phyloP scores from a whole-genome alignment of 495 filamentous ascomycete genomes.

The Aspergillus egyptiacus region DNA sequence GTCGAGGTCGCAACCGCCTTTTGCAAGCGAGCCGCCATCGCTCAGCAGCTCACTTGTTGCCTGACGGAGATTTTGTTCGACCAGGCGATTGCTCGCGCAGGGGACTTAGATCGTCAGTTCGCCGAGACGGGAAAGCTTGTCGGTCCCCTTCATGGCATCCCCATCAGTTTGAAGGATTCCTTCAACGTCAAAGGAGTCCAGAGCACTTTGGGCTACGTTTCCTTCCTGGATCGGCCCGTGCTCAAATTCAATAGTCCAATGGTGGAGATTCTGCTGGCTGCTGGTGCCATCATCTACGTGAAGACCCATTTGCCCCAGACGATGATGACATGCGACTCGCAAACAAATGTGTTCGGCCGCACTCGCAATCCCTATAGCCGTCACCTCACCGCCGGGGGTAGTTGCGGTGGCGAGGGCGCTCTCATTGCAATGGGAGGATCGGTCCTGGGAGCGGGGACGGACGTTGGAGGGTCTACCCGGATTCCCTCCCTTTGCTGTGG shows the following conservation, averaged over 20 bases:
- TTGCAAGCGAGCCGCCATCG: slow-evolving; percentile 46
- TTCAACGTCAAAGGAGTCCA: slow-evolving; percentile 47
- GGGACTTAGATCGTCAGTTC: slow-evolving; percentile 31
- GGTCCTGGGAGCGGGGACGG: slow-evolving; percentile 57
- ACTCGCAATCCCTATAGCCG: slow-evolving; percentile 51
- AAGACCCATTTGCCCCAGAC: slow-evolving; percentile 57
- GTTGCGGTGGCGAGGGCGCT: slow-evolving; percentile 59
- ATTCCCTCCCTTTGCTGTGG: slow-evolving; percentile 57
- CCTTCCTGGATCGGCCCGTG: slow-evolving; percentile 48
- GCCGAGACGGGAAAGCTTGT: slow-evolving; percentile 30
- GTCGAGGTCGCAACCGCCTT: slow-evolving; percentile 50
- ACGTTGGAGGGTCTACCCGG: slow-evolving; percentile 59
- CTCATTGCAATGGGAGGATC: slow-evolving; percentile 52
- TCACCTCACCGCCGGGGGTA: slow-evolving; percentile 49
- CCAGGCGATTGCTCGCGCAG: slow-evolving; percentile 27
- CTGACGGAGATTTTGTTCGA: slow-evolving; percentile 54
- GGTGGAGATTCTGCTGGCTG: slow-evolving; percentile 24
- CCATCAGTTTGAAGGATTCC: slow-evolving; percentile 60
- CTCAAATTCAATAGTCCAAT: slow-evolving; percentile 35
- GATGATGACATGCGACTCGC: slow-evolving; percentile 44
- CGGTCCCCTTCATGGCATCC: slow-evolving; percentile 58
- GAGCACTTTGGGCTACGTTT: slow-evolving; percentile 26
- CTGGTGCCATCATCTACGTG: slow-evolving; percentile 49
- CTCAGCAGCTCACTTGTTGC: slow-evolving; percentile 42
- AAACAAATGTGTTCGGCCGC: slow-evolving; percentile 34